Base-by-base conservation (phyloP, 768 basidiomycete genomes). In the Coprinopsis marcescibilis region DNA sequence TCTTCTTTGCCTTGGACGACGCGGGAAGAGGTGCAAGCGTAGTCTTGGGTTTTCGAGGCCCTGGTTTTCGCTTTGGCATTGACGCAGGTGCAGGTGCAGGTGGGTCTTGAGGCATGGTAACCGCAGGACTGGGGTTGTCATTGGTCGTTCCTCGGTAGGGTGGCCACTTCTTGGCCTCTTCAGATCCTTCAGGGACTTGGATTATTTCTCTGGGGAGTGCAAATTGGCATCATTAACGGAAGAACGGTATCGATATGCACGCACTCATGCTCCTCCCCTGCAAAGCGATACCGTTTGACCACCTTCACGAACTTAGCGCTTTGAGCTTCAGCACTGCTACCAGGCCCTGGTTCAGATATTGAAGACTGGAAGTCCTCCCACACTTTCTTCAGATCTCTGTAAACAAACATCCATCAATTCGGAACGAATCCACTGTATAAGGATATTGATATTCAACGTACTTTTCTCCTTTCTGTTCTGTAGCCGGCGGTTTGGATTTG, bases 91-190 rank as follows among this genome's bases (percentile, higher is more conserved):
- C 26, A 8, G 56, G 44, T 23, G 58, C 35, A 8, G 50, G 15
- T 11, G 52, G 30, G 15, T 56, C 25, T 11, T 51, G 36, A 3
- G 59, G 51, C 6, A 56, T 27, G n/a, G 43, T 42, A 6, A 32
- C n/a, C n/a, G n/a, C 3, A 43, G 43, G 32, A 20, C 6, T 37
- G 24, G 32, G 13, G 53, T 24, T 38, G 57, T 25, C 3, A 52
- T n/a, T 5, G 57, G 37, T 19, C 57, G 27, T 17, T 53, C 40
- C 7, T 54, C 46, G 47, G 25, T 50, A 83, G 23, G 66, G 52
- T 0, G 87, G 83, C 85, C 87, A 92, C 59, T 76, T 77, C 57
- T 75, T 81, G 2, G 88, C 88, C 3, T 92, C 89, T 5, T 73
- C 65, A 1, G 88, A 90, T 54, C 78, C 76, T 53, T 80, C 85